Conservation (phyloP, 257 asterid genomes). For the Cinchona pubescens region DNA sequence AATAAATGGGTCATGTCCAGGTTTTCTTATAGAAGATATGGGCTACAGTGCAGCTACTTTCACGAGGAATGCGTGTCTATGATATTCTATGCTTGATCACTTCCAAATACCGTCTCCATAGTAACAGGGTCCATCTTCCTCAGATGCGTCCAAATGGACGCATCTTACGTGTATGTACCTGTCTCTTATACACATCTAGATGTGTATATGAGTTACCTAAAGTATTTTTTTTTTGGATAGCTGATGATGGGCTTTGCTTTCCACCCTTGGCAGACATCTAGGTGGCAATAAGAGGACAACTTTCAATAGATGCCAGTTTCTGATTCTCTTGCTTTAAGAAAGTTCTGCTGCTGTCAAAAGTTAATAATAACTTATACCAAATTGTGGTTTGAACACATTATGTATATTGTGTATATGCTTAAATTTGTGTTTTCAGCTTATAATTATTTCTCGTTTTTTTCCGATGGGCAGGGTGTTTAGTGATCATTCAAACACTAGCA, state of each 20-base stretch:
- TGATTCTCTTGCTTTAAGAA: background rate
- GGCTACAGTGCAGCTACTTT: background rate
- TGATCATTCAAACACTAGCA: background rate
- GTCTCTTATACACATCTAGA: no score
- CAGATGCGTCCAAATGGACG: background rate
- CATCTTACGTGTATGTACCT: no score
- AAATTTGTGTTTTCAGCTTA: background rate
- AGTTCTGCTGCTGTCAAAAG: background rate
- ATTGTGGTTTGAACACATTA: background rate
- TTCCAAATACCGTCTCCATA: background rate
- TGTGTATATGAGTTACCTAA: background rate
- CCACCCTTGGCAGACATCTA: no score
- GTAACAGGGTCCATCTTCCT: constrained; percentile 43
- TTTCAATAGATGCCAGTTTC: background rate
- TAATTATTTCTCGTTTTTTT: background rate
- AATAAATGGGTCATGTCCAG: background rate
- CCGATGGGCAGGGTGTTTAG: no score
- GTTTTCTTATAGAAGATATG: background rate
- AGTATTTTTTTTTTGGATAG: background rate
- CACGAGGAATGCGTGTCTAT: background rate
- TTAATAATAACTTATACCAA: background rate
- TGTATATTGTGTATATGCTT: background rate
- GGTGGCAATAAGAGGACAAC: no score
- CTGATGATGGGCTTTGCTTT: background rate
- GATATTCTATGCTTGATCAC: no score